Evolutionary conservation across 192 early-diverging fungal species (phyloP).

Genomic region (Mortierella hygrophila): DNA sequence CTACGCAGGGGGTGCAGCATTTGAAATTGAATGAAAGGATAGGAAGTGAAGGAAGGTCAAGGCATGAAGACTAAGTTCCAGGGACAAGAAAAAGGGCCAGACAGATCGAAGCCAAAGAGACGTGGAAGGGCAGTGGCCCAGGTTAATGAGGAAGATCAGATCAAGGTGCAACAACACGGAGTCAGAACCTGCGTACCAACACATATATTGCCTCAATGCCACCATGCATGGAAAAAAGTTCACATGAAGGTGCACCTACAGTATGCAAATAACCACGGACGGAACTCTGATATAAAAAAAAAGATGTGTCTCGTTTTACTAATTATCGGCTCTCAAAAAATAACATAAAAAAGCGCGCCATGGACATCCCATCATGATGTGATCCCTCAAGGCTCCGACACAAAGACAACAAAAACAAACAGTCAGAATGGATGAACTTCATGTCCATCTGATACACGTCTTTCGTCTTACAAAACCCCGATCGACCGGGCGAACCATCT

Average conservation of each 20-base stretch:
- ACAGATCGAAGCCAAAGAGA: too few relatives aligned
- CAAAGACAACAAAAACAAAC: background rate
- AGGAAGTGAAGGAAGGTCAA: too few relatives aligned
- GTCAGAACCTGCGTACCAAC: too few relatives aligned
- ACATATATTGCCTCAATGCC: too few relatives aligned
- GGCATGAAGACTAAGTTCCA: too few relatives aligned
- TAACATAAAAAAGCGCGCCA: background rate
- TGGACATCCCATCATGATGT: background rate
- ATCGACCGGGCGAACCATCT: background rate
- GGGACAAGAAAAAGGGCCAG: too few relatives aligned
- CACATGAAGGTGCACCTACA: background rate
- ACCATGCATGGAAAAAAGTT: background rate
- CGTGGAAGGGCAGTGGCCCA: too few relatives aligned
- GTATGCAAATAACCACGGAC: background rate
- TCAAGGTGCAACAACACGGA: too few relatives aligned
- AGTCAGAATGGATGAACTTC: background rate
- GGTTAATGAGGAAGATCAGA: too few relatives aligned
- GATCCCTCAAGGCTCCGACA: constrained; percentile 7
- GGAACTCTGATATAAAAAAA: background rate
- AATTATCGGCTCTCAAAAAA: constrained; percentile 8
- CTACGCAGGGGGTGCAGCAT: too few relatives aligned
- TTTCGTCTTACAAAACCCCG: background rate
- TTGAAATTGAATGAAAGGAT: too few relatives aligned
- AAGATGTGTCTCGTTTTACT: background rate
- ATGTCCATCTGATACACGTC: background rate